These are phyloP conservation scores for Wickerhamiella allomyrinae DNA, from an alignment of 805 yeast species.

Conservation along the genomic window DNA sequence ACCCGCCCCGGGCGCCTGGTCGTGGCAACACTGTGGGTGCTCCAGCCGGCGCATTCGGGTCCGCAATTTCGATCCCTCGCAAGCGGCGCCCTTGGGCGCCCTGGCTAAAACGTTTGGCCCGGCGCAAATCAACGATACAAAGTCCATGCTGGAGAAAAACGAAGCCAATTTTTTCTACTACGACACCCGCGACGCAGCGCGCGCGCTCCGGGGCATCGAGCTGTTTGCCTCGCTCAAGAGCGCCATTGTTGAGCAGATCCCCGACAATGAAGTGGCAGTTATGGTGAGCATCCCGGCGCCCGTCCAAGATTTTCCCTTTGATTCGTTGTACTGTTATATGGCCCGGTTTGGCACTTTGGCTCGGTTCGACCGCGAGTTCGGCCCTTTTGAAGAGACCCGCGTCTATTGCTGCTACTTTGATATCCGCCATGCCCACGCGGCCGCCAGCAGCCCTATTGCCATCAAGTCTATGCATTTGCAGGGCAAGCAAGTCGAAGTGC, in stretches of 20 bases:
- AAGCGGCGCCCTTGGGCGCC: not conserved
- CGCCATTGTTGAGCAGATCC: not conserved
- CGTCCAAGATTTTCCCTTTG: not conserved
- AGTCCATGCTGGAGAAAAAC: not conserved
- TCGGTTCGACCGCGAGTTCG: not conserved
- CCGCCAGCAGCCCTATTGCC: not conserved
- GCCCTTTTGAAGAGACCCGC: not conserved
- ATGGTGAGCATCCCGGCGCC: not conserved
- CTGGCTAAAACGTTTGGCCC: not conserved
- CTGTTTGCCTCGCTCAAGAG: not conserved
- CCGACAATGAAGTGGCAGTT: not conserved
- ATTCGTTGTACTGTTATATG: not conserved
- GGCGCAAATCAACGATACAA: not conserved
- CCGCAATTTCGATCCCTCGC: not conserved
- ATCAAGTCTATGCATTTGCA: too few species aligned
- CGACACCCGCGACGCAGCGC: not conserved
- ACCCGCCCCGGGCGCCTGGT: slow-evolving; percentile 31
- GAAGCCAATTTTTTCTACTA: not conserved
- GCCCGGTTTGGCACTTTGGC: not conserved
- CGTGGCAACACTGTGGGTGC: not conserved
- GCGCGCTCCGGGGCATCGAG: not conserved
- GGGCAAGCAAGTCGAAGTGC: too few species aligned
- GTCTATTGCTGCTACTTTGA: not conserved
- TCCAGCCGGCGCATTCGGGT: not conserved
- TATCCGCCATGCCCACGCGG: not conserved